Evolutionary conservation across 768 basidiomycete species (phyloP), one percentile per base, ranked within the genome.

Genomic region (Serendipita sp.): DNA sequence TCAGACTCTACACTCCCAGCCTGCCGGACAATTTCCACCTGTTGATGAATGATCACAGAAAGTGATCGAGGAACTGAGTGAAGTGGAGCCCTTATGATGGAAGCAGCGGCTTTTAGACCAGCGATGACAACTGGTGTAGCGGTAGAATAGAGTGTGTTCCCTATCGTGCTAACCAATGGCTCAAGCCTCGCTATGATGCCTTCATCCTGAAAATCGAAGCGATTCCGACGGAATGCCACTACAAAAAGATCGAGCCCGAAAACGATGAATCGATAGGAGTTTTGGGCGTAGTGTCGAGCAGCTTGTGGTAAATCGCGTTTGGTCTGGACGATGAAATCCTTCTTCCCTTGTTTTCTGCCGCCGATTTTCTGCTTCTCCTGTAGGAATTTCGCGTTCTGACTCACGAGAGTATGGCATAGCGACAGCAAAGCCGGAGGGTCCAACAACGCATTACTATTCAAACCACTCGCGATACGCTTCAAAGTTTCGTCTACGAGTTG

Each of bases 241-340:
- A 87, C 83, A 71, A 98, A 86, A 3, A 99, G 78, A 63, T 98
- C 93, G 46, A 98, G 78, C 46, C 96, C 96, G 69, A 99, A 92
- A 3, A 84, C 81, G 35, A 96, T 84, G 69, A 98, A 98, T 30
- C 91, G 85, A 76, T 86, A 88, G 3, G 92, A 93, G 72, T 96
- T 98, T 71, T 85, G 85, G 1, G 83, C 78, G 71, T 86, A 97
- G 69, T 90, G 85, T 70, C 91, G 83, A 0, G 74, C 75, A 8
- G 85, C 80, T 10, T 72, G 72, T 2, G 74, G 75, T 32, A 77
- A 72, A 56, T 86, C 78, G 2, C 92, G 83, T 73, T 90, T 92
- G 69, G 81, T 78, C 72, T 93, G 89, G 1, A 96, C 88, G 65
- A 86, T 82, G 28, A 79, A 82, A 68, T 86, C 81, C 75, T 48